Percentiles rank a stretch among this genome's conserved stretches.
phyloP scores from a whole-genome alignment of 305 asterid species.

The Ruellia speciosa region DNA sequence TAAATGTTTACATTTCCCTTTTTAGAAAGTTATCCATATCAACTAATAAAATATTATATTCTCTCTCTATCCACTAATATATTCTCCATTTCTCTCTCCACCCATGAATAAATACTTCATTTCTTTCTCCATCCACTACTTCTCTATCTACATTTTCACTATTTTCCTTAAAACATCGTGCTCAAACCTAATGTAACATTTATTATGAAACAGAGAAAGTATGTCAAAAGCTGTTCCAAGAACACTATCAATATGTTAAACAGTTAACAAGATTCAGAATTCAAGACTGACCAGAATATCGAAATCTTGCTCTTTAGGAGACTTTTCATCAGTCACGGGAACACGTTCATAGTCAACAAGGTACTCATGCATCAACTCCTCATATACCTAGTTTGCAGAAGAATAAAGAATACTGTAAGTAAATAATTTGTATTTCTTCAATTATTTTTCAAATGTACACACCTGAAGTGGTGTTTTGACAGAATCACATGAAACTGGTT shows the following conservation, averaged over 20 bases:
- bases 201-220: too few species aligned
- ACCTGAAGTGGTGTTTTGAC: slow-evolving; percentile 96
- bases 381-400: slow-evolving; percentile 65
- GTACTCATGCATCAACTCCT: slow-evolving; percentile 68
- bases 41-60: too few species aligned
- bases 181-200: too few species aligned
- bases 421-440: slow-evolving; percentile 21
- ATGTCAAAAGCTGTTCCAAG: slow-evolving; percentile 14
- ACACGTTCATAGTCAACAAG: slow-evolving; percentile 94
- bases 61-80: too few species aligned
- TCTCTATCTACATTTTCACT: too few species aligned
- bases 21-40: too few species aligned
- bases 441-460: slow-evolving; percentile 20
- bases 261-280: slow-evolving; percentile 14
- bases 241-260: slow-evolving; percentile 14
- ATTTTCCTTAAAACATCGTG: too few species aligned
- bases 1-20: too few species aligned
- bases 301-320: slow-evolving; percentile 97
- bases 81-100: too few species aligned
- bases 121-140: too few species aligned
- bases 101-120: too few species aligned
- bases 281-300: slow-evolving; percentile 74
- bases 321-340: slow-evolving; percentile 91
- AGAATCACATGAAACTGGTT: slow-evolving; percentile 72
- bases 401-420: slow-evolving; percentile 26